Evolutionary conservation across 441 rosid genomes (phyloP).

Genomic region (Macaranga tanarius): DNA sequence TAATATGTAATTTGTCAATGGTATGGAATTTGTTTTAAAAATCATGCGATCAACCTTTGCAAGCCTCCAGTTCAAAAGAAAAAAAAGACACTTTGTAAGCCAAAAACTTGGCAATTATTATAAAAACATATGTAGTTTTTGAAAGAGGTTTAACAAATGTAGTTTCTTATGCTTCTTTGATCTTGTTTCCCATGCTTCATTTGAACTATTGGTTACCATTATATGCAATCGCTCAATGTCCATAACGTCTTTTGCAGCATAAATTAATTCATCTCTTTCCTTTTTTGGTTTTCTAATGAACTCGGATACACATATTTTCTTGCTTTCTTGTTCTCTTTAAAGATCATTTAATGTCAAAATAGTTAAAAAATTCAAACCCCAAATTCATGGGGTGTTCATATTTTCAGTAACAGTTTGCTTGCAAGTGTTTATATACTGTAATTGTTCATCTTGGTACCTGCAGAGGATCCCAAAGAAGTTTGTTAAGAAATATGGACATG

Average conservation of each 20-base stretch:
- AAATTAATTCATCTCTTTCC: neutral
- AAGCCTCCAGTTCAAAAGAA: too few relatives aligned
- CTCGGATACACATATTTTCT: too few relatives aligned
- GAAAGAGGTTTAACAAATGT: too few relatives aligned
- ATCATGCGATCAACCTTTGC: too few relatives aligned
- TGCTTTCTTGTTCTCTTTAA: too few relatives aligned
- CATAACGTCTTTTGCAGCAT: neutral
- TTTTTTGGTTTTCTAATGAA: neutral
- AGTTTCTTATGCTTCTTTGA: too few relatives aligned
- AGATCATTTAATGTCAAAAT: neutral
- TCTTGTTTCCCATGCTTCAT: neutral
- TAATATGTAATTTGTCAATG: neutral
- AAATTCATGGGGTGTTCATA: neutral
- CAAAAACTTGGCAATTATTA: too few relatives aligned
- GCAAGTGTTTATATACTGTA: neutral
- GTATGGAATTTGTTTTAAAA: too few relatives aligned
- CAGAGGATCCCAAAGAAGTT: slow-evolving; percentile 85
- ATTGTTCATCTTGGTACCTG: slow-evolving; percentile 24
- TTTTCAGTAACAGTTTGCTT: neutral
- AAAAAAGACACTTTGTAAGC: too few relatives aligned
- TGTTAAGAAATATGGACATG: slow-evolving; percentile 71
- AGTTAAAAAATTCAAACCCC: neutral
- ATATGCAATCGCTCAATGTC: too few relatives aligned
- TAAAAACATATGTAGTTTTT: too few relatives aligned
- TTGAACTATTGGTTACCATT: too few relatives aligned